Evolutionary conservation across 257 asterid species (phyloP), one percentile per base, ranked within the genome.

Genomic region (Vinca minor): DNA sequence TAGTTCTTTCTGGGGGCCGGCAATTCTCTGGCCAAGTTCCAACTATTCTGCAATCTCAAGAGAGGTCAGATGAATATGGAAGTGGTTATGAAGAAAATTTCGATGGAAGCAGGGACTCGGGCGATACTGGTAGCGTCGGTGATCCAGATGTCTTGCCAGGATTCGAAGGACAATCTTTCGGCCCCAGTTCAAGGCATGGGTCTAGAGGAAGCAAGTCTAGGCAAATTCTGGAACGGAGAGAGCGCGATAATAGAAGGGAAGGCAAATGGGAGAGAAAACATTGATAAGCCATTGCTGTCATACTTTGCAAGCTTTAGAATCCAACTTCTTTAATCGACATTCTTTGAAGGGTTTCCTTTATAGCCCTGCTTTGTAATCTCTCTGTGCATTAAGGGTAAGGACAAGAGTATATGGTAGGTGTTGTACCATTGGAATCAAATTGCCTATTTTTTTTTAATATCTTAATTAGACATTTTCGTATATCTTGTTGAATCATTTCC

Each of bases 231-330:
- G 98, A 91, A 65, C 80, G 96, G 69, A 83, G 93, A 78, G 96
- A 89, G 78, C 83, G 95, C 49, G 96, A 86, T 46, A 85, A 85
- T 47, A 82, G 98, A 46, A 93, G 93, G 3, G 95, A 87, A 81
- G 89, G 98, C 59, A 89, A 89, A 76, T 93, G 98, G 98, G 98
- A 93, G 77, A 79, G 98, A 14, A 93, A 93, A 75, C 96, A 92
- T 73, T 86, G 87, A 81, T 23, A 42, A 73, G 36, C 21, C 1
- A 34, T 7, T 34, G 20, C 39, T 25, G 12, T 54, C 11, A 34
- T 34, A 35, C 13, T 7, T 23, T 53, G 29, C 8, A 26, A 28
- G 34, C 34, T 52, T 1, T 25, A 9, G 12, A 53, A 53, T 13
- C 20, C n/a, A 28, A 54, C 21, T 13, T 23, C 39, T 15, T 21